Evolutionary conservation across 2,329 filamentous ascomycete species (phyloP).

Genomic region (Colletotrichum sp.): DNA sequence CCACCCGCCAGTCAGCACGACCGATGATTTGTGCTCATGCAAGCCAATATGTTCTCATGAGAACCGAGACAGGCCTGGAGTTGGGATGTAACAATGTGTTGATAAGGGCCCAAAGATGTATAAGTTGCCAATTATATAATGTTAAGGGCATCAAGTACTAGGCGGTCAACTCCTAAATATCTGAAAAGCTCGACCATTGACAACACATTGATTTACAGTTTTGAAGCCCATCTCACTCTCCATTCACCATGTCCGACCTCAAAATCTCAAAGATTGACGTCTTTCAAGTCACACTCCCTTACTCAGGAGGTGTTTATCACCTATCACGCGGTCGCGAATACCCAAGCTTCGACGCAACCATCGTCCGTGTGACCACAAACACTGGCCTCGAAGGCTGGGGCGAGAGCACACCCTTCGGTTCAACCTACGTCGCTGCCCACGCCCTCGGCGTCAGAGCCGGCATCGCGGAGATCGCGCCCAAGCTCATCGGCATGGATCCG

Average conservation of each 20-base stretch:
- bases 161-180: background rate
- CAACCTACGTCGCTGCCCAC: background rate
- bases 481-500: background rate
- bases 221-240: no score
- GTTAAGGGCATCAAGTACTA: background rate
- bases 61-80: background rate
- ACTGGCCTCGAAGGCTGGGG: background rate
- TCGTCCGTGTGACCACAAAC: background rate
- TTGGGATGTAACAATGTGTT: background rate
- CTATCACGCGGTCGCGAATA: background rate
- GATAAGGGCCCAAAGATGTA: background rate
- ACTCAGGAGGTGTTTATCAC: background rate
- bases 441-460: background rate
- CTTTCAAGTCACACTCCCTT: background rate
- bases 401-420: background rate
- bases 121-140: background rate
- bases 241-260: background rate
- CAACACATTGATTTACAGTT: fast-evolving
- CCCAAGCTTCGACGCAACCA: background rate
- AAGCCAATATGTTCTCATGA: background rate
- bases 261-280: background rate
- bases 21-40: background rate
- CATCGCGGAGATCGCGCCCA: background rate
- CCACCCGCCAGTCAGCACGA: background rate
- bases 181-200: background rate